A percentile compares a stretch with the other conserved stretches of the same genome.
phyloP scores from a whole-genome alignment of 2,329 filamentous ascomycete species.

The Neofusicoccum umdonicola region DNA sequence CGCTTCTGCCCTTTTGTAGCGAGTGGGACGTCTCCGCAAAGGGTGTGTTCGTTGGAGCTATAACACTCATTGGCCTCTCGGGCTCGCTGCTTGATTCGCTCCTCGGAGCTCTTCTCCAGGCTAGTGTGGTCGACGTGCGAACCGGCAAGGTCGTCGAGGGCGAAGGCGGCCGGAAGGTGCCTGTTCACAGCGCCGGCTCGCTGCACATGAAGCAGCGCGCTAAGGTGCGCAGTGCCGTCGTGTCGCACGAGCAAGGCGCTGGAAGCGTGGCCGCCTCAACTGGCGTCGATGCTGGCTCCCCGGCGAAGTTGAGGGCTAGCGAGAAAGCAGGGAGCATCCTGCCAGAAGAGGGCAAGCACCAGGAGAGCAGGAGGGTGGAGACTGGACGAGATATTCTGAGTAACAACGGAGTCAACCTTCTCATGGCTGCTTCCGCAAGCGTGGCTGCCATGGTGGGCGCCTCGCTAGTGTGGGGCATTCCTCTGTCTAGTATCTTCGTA shows the following conservation, averaged over 20 bases:
- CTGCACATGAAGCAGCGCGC: conserved; percentile 30
- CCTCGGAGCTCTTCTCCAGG: conserved; percentile 80
- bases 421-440: conserved; percentile 85
- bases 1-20: conserved; percentile 68
- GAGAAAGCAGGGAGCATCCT: conserved; percentile 24
- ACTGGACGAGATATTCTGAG: conserved; percentile 74
- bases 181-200: conserved; percentile 33
- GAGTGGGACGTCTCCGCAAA: conserved; percentile 58
- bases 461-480: conserved; percentile 27
- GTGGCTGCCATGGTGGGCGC: conserved; percentile 66
- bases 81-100: conserved; percentile 87
- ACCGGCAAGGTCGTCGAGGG: conserved; percentile 89
- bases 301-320: conserved; percentile 30
- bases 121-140: conserved; percentile 78
- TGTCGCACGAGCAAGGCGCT: background rate
- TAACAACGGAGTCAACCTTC: conserved; percentile 93
- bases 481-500: background rate
- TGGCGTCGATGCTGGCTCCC: conserved; percentile 25
- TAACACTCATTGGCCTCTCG: conserved; percentile 71
- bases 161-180: conserved; percentile 64
- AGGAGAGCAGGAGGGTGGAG: conserved; percentile 55
- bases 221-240: conserved; percentile 32
- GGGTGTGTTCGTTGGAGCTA: conserved; percentile 45
- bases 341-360: conserved; percentile 33
- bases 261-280: conserved; percentile 23